Evolutionary conservation across 352 stramenopile species (phyloP), one percentile per base, ranked within the genome.

Genomic region (Globisporangium ultimum): DNA sequence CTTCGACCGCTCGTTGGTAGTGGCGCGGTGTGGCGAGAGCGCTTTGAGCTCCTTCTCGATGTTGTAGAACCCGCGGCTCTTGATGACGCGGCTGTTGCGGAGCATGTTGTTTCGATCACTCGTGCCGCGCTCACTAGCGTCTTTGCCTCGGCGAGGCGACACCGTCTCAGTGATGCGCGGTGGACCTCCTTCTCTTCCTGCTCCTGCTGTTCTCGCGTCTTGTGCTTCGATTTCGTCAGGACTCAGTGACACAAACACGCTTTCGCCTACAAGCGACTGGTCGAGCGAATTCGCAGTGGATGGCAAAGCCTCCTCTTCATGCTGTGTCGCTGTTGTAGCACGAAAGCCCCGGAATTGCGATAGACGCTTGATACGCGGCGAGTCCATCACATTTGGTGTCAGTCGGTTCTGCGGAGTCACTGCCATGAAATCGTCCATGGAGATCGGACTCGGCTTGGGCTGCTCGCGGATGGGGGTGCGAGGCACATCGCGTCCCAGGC

Each of bases 31-130:
- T 11, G 24, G 36, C 20, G 55, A 42, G 18, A 64, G 58, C 49
- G 55, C 55, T 13, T 38, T 32, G 11, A 38, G 34, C 38, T 67
- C 67, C 10, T 55, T 65, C 21, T 84, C 72, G 22, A 90, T 66
- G 55, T 88, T 72, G 53, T 92, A 92, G 49, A 88, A 92, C 0
- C 82, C 82, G 32, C 82, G 72, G 58, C 82, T 92, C 61, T 86
- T 86, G 59, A 92, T 92, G 17, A 89, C 74, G 10, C 82, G 82
- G 45, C 78, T 90, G 51, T 50, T 79, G 53, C 74, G 76, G 17
- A 91, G 34, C 11, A 60, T 45, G 15, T 64, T 43, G 15, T 62
- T 51, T 10, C 42, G 49, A 7, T 48, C 28, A 36, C 28, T 36
- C 28, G 28, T 7, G 22, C 20, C 40, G 13, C 17, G 51, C 0